phyloP scores from a whole-genome alignment of 2,329 filamentous ascomycete species.

The Pseudogymnoascus sp. region DNA sequence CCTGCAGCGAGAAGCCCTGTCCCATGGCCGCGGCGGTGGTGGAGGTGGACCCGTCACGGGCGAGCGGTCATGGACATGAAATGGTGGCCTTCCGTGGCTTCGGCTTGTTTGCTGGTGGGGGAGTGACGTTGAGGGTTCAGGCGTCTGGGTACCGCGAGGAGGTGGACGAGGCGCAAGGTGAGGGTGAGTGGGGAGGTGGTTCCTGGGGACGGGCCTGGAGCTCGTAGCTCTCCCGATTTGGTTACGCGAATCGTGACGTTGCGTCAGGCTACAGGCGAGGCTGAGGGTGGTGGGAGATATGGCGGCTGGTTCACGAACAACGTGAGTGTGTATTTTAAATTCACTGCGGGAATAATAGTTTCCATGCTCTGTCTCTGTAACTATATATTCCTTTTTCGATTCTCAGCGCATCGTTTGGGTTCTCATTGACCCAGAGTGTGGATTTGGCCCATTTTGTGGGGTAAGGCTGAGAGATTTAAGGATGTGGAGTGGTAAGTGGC shows the following conservation, averaged over 20 bases:
- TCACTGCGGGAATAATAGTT: neutral
- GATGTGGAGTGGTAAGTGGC: slow-evolving; percentile 1
- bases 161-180: neutral
- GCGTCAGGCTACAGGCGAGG: slow-evolving; percentile 2
- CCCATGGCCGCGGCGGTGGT: slow-evolving; percentile 55
- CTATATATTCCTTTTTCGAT: neutral
- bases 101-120: neutral
- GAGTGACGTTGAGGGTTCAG: neutral
- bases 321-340: neutral
- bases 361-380: neutral
- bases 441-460: neutral
- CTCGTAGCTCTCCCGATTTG: slow-evolving; percentile 6
- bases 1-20: slow-evolving; percentile 90
- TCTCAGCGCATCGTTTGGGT: neutral
- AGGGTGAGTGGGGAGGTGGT: neutral
- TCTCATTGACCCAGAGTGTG: neutral
- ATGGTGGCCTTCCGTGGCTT: neutral
- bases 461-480: slow-evolving; percentile 1
- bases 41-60: slow-evolving; percentile 23
- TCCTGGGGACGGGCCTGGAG: neutral
- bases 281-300: neutral
- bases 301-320: neutral
- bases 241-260: slow-evolving; percentile 5
- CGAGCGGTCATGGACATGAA: slow-evolving; percentile 20
- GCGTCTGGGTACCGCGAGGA: neutral